phyloP scores from a whole-genome alignment of 225 moss, liverwort and hornwort genomes.

The Asterella californica region DNA sequence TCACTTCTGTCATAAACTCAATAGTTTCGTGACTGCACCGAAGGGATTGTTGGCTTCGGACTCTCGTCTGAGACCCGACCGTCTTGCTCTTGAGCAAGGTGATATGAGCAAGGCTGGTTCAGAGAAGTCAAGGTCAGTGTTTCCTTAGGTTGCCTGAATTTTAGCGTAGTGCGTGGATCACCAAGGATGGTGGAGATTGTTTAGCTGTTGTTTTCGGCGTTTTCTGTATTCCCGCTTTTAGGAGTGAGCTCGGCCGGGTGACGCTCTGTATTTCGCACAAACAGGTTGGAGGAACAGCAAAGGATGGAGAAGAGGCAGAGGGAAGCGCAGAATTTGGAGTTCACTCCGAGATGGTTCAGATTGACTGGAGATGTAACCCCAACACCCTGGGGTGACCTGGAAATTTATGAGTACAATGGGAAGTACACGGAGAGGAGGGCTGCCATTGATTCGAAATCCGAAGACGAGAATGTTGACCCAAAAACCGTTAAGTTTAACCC shows the following conservation, averaged over 20 bases:
- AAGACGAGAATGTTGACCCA: conserved; percentile 38
- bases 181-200: neutral
- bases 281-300: conserved; percentile 86
- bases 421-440: conserved; percentile 63
- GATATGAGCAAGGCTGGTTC: conserved; percentile 79
- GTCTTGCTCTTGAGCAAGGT: conserved; percentile 68
- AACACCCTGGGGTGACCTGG: conserved; percentile 93
- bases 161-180: neutral
- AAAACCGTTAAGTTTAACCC: conserved; percentile 61
- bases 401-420: conserved; percentile 80
- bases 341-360: conserved; percentile 78
- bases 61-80: conserved; percentile 87
- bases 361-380: conserved; percentile 57
- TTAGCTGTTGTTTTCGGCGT: neutral
- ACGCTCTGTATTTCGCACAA: neutral
- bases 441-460: conserved; percentile 34
- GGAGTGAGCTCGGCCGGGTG: neutral
- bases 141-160: neutral
- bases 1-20: conserved; percentile 70
- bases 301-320: conserved; percentile 78
- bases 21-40: conserved; percentile 83
- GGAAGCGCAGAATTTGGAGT: conserved; percentile 57
- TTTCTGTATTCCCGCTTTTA: neutral
- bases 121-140: conserved; percentile 62
- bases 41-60: conserved; percentile 70